phyloP scores from a whole-genome alignment of 129 eudicot genomes.

The Dittrichia graveolens region DNA sequence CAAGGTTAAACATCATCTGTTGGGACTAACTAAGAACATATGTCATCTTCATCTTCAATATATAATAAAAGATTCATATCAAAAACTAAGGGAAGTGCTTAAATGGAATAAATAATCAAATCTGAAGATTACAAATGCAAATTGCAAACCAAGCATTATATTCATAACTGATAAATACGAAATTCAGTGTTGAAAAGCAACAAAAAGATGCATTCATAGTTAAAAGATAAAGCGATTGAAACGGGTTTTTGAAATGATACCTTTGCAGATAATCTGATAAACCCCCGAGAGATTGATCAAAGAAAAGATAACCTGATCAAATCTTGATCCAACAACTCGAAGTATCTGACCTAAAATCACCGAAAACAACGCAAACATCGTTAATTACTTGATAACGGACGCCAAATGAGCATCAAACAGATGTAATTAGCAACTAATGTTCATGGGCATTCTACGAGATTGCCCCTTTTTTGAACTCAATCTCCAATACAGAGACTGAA shows the following conservation, averaged over 20 bases:
- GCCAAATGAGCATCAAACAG: slow-evolving; percentile 11
- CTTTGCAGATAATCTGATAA: slow-evolving; percentile 33
- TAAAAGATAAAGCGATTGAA: slow-evolving; percentile 1
- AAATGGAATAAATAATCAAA: background rate
- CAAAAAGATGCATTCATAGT: background rate
- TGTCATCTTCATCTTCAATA: background rate
- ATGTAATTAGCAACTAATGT: slow-evolving; percentile 3
- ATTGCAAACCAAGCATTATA: background rate
- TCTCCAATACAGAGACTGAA: slow-evolving; percentile 3
- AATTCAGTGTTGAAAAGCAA: background rate
- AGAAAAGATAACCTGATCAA: slow-evolving; percentile 4
- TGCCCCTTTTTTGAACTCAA: slow-evolving; percentile 7
- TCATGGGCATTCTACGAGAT: slow-evolving; percentile 1
- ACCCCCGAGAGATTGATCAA: slow-evolving; percentile 28
- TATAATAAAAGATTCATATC: background rate
- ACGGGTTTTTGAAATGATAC: slow-evolving; percentile 29
- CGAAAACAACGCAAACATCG: background rate
- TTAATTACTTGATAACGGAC: background rate
- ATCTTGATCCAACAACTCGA: slow-evolving; percentile 18
- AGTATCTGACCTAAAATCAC: slow-evolving; percentile 1
- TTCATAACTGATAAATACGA: background rate
- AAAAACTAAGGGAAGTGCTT: background rate
- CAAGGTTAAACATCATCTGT: background rate
- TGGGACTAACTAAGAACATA: background rate
- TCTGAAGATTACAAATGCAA: background rate